Evolutionary conservation across 176 grass and related monocot species (phyloP).

Genomic region (Poa annua): DNA sequence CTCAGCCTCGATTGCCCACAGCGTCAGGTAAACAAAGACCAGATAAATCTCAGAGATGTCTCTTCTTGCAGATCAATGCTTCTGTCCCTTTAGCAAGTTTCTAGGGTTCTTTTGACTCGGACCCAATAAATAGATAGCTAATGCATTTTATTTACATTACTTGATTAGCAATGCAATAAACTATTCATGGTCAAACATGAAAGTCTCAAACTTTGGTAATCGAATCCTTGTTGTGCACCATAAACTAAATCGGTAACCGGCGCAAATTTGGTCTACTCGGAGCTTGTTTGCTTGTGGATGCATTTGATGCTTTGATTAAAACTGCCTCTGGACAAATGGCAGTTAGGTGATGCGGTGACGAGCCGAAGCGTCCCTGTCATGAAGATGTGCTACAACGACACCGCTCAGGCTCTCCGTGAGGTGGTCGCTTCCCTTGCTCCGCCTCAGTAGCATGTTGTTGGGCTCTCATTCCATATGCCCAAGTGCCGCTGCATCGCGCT

Average conservation of each 20-base stretch:
- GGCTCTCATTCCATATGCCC: not conserved
- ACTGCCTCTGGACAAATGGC: slow-evolving; percentile 37
- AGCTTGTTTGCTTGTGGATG: not conserved
- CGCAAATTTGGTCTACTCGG: not conserved
- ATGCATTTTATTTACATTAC: not conserved
- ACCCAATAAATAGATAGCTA: slow-evolving; percentile 9
- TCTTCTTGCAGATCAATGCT: slow-evolving; percentile 8
- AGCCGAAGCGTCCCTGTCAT: slow-evolving; percentile 46
- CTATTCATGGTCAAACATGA: slow-evolving; percentile 24
- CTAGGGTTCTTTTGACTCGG: slow-evolving; percentile 26
- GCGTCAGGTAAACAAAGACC: slow-evolving; percentile 34
- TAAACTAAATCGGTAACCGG: slow-evolving; percentile 1
- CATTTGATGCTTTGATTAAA: slow-evolving; percentile 41
- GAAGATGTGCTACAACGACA: slow-evolving; percentile 63
- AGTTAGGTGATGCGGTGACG: slow-evolving; percentile 61
- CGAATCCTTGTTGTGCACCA: slow-evolving; percentile 30
- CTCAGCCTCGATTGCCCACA: not conserved
- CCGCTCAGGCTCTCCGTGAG: slow-evolving; percentile 48
- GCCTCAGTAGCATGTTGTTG: slow-evolving; percentile 35
- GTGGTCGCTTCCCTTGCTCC: slow-evolving; percentile 55
- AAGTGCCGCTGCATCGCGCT: not conserved
- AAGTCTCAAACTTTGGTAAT: slow-evolving; percentile 1
- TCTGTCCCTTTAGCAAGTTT: slow-evolving; percentile 20
- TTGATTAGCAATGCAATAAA: not conserved
- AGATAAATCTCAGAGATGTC: slow-evolving; percentile 13